Evolutionary conservation across 2,329 filamentous ascomycete genomes (phyloP).

Genomic region (Pezicula carpinea): DNA sequence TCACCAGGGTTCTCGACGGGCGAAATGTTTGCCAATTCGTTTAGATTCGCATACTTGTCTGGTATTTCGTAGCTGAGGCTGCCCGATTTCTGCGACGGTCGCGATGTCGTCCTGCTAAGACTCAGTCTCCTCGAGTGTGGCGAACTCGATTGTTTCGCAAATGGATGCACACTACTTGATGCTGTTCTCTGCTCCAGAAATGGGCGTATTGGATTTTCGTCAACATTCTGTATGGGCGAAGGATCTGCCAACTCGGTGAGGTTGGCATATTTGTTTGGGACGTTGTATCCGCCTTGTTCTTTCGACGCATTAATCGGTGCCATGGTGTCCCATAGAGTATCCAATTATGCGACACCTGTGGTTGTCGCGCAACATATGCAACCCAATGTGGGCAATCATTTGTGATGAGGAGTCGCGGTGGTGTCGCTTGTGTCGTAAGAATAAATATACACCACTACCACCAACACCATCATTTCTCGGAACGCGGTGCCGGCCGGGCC

Average conservation of each 20-base stretch:
- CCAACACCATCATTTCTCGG: too few species aligned
- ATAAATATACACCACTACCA: too few species aligned
- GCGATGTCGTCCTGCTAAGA: conserved; percentile 5
- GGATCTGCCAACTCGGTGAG: conserved; percentile 36
- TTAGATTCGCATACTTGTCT: conserved; percentile 35
- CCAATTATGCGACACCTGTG: too few species aligned
- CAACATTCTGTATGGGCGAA: conserved; percentile 38
- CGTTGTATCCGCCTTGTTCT: conserved; percentile 24
- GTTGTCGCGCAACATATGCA: too few species aligned
- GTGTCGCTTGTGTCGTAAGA: too few species aligned
- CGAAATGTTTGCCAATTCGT: conserved; percentile 37
- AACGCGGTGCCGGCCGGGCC: too few species aligned
- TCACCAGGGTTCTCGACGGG: conserved; percentile 41
- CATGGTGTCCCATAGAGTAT: too few species aligned
- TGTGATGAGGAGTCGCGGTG: too few species aligned
- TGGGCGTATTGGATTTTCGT: conserved; percentile 29
- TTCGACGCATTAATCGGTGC: too few species aligned
- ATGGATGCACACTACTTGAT: too few species aligned
- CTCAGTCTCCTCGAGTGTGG: conserved; percentile 6
- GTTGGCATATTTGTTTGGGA: conserved; percentile 34
- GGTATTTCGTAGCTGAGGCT: conserved; percentile 16
- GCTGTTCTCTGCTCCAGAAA: conserved; percentile 23
- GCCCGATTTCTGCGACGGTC: conserved; percentile 5
- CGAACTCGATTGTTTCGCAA: conserved; percentile 6
- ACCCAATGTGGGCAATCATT: too few species aligned